These are phyloP conservation scores for Rosa multiflora DNA, from an alignment of 306 rosid genomes.

Conservation along the genomic window DNA sequence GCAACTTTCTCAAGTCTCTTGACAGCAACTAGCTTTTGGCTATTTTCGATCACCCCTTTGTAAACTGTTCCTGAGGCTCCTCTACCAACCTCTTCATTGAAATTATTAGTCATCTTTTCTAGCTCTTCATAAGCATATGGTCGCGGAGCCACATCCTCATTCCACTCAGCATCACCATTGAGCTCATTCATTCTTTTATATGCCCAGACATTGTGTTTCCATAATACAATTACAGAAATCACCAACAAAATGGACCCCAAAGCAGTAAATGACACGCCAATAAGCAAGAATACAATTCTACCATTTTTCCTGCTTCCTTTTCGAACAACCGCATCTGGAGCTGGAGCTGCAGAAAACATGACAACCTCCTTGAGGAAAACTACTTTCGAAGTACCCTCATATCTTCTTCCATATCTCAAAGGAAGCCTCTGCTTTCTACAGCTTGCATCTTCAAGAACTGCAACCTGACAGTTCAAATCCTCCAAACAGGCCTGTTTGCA, in stretches of 20 bases:
- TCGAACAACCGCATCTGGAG: neutral
- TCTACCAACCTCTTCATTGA: slow-evolving; percentile 30
- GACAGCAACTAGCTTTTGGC: slow-evolving; percentile 20
- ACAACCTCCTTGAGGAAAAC: slow-evolving; percentile 20
- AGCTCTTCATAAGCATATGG: slow-evolving; percentile 21
- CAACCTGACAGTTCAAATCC: slow-evolving; percentile 31
- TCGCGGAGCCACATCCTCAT: slow-evolving; percentile 1
- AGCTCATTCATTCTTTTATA: neutral
- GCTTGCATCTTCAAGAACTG: neutral
- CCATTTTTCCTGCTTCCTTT: neutral
- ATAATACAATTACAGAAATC: neutral
- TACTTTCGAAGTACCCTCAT: neutral
- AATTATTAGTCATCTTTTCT: slow-evolving; percentile 18
- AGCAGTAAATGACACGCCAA: neutral
- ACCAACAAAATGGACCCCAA: slow-evolving; percentile 17
- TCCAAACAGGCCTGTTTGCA: slow-evolving; percentile 21
- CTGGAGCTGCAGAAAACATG: neutral
- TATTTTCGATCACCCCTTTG: slow-evolving; percentile 17
- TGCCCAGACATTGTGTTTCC: neutral
- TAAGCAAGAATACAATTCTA: slow-evolving; percentile 11
- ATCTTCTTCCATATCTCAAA: slow-evolving; percentile 19
- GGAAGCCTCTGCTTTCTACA: slow-evolving; percentile 29
- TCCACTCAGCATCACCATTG: slow-evolving; percentile 1
- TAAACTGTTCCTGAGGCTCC: slow-evolving; percentile 32
- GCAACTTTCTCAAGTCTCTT: slow-evolving; percentile 20